Percentiles rank a stretch among this genome's conserved stretches.
Evolutionary conservation across 2,329 filamentous ascomycete species (phyloP).

Genomic region (Cadophora malorum): DNA sequence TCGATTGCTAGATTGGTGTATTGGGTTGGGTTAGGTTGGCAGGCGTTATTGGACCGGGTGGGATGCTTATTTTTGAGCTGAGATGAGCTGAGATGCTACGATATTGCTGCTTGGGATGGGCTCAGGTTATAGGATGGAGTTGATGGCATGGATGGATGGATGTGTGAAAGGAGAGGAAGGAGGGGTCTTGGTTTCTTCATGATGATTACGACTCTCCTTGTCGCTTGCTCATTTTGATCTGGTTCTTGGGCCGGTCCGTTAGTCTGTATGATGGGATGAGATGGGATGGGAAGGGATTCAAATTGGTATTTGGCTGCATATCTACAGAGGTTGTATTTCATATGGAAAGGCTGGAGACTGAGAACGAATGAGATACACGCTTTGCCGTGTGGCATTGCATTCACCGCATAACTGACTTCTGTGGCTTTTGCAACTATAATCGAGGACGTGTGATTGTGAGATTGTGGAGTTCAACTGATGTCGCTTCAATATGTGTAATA

Average conservation of each 20-base stretch:
- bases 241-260: not conserved
- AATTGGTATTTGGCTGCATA: not conserved
- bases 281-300: not conserved
- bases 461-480: no score
- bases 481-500: no score
- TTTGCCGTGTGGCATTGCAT: not conserved
- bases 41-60: slow-evolving; percentile 6
- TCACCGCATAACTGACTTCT: not conserved
- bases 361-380: not conserved
- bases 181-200: not conserved
- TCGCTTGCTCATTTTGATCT: not conserved
- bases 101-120: not conserved
- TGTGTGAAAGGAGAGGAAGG: not conserved
- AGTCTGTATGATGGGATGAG: not conserved
- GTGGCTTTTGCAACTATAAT: not conserved
- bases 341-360: not conserved
- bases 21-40: not conserved
- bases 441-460: not conserved
- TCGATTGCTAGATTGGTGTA: slow-evolving; percentile 20
- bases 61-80: not conserved
- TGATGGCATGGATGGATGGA: slow-evolving; percentile 7
- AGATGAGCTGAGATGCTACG: slow-evolving; percentile 12
- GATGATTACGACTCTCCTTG: slow-evolving; percentile 29
- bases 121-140: not conserved
- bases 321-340: slow-evolving; percentile 11